These are phyloP conservation scores for Termitomyces sp. DNA, from an alignment of 768 basidiomycete species.

Conservation along the genomic window DNA sequence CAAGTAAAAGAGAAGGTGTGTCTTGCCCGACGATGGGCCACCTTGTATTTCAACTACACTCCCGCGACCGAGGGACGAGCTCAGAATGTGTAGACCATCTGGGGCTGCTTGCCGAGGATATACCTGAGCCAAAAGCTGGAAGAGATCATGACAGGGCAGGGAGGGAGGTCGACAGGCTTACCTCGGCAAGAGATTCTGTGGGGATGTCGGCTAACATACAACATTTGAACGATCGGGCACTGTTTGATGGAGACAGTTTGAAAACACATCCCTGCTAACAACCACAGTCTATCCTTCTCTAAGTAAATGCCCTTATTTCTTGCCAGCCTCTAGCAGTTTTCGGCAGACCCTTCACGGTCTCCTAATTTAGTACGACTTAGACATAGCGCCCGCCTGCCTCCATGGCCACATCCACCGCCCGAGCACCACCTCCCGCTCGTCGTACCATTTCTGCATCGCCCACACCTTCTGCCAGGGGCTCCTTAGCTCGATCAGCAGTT, in stretches of 20 bases:
- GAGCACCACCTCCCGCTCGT: conserved; percentile 42
- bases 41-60: conserved; percentile 79
- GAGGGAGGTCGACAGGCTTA: background rate
- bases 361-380: background rate
- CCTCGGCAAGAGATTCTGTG: conserved; percentile 34
- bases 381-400: background rate
- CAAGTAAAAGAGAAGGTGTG: conserved; percentile 68
- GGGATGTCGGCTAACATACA: conserved; percentile 28
- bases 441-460: conserved; percentile 40
- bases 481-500: conserved; percentile 56
- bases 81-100: background rate
- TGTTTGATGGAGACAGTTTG: conserved; percentile 6
- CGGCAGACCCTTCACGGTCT: conserved; percentile 3
- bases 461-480: conserved; percentile 43
- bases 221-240: background rate
- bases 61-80: conserved; percentile 31
- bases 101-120: background rate
- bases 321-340: background rate
- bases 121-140: conserved; percentile 8
- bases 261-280: background rate
- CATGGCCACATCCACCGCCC: conserved; percentile 41
- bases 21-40: conserved; percentile 69
- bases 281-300: conserved; percentile 6
- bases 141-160: background rate
- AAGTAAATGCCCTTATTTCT: conserved; percentile 6